Evolutionary conservation across 768 basidiomycete genomes (phyloP).

Genomic region (Leccinum truebloodii): DNA sequence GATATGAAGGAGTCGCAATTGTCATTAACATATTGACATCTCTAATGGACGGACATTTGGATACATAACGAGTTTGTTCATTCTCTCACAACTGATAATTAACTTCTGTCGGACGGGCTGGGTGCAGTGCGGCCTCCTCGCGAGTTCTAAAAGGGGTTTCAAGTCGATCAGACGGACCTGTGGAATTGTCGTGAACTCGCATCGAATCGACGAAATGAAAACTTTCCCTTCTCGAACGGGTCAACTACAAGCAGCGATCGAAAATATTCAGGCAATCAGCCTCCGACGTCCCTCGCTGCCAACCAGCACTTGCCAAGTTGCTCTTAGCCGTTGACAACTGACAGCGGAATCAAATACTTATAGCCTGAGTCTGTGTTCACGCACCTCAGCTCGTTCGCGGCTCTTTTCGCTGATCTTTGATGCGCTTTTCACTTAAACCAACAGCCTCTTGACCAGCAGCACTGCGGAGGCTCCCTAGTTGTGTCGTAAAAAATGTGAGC

Average conservation of each 20-base stretch:
- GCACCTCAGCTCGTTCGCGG: constrained; percentile 5
- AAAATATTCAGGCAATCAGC: constrained; percentile 16
- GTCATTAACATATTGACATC: constrained; percentile 24
- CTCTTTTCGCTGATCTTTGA: constrained; percentile 26
- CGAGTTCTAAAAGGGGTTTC: constrained; percentile 16
- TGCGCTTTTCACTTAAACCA: constrained; percentile 25
- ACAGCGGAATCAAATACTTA: constrained; percentile 33
- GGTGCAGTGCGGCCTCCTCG: constrained; percentile 34
- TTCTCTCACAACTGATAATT: constrained; percentile 19
- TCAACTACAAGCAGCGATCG: constrained; percentile 14
- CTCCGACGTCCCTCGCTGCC: constrained; percentile 10
- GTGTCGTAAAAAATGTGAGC: constrained; percentile 26
- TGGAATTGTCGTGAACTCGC: constrained; percentile 5
- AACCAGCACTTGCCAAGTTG: constrained; percentile 4
- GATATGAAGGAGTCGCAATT: constrained; percentile 28
- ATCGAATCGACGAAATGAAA: not conserved
- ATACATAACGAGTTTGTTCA: constrained; percentile 12
- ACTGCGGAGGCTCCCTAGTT: constrained; percentile 3
- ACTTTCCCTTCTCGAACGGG: constrained; percentile 1
- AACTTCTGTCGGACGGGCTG: constrained; percentile 29
- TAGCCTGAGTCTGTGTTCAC: constrained; percentile 19
- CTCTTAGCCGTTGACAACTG: constrained; percentile 23
- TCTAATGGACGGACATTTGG: constrained; percentile 41
- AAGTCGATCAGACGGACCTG: constrained; percentile 12
- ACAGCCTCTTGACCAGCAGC: constrained; percentile 12